Evolutionary conservation across 2,329 filamentous ascomycete species (phyloP), one percentile per base, ranked within the genome.

Genomic region (Colletotrichum plurivorum): DNA sequence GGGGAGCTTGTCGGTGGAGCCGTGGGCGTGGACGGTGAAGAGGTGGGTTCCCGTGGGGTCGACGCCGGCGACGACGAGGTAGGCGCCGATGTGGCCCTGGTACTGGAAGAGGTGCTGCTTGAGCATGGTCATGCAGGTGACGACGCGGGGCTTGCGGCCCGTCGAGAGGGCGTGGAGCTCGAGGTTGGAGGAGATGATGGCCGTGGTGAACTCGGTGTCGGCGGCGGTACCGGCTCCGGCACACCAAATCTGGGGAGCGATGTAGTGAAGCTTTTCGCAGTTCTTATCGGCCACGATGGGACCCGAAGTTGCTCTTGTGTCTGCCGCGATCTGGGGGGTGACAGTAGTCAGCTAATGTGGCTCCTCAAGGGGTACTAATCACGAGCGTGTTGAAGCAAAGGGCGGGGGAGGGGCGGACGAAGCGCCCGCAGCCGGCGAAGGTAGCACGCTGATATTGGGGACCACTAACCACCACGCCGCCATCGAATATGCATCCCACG

Each of bases 231-330:
- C 96, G 75, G 96, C 97, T 75, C 96, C 96, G 10, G 96, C 96
- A 84, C 96, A 99, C 96, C 96, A 99, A 84, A 99, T 99, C 83
- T 98, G 94, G 69, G 96, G 95, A 51, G 96, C 89, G 82, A 99
- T 99, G 88, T 97, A 99, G 86, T 99, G 96, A 73, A 99, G 91
- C 87, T 99, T 99, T 86, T 99, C 95, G 87, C 96, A 98, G 89
- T 99, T 99, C 94, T 99, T 99, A 90, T 99, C 96, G 83, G 97
- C 97, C 76, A 99, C 96, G 83, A 99, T 99, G 74, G 96, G 95
- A 43, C 96, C 96, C 73, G 93, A 97, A 54, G 96, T 99, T 73
- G 96, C 96, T 89, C 96, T 91, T 74, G 96, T 99, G 84, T 99
- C 96, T 85, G 96, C 96, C 72, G 96, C 96, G 83, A 99, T 98